Conservation (phyloP, 495 filamentous ascomycete genomes). For the Penicillium roqueforti region DNA sequence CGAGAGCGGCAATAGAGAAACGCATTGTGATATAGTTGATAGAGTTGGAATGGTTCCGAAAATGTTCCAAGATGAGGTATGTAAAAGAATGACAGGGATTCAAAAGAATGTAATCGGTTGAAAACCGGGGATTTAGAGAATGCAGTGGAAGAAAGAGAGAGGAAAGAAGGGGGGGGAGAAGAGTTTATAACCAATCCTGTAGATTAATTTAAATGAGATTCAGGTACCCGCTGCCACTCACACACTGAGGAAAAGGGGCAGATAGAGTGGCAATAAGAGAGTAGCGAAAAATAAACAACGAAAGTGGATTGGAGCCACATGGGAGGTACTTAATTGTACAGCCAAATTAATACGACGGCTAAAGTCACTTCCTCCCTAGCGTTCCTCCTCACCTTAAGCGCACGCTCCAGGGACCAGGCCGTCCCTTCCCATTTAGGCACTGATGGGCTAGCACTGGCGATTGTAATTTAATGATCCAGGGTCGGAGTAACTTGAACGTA, state of each 20-base stretch:
- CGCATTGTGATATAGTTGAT: conserved; percentile 67
- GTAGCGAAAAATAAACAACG: not conserved
- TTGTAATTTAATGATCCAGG: too few species aligned
- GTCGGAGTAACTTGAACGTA: too few species aligned
- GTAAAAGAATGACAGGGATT: conserved; percentile 25
- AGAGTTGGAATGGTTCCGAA: conserved; percentile 15
- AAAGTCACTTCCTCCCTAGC: conserved; percentile 7
- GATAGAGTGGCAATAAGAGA: conserved; percentile 7
- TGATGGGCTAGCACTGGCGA: conserved; percentile 8
- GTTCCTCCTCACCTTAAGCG: not conserved
- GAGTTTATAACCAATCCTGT: conserved; percentile 13
- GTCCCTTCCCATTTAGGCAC: conserved; percentile 17
- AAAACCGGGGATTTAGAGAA: conserved; percentile 33
- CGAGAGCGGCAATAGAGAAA: conserved; percentile 74
- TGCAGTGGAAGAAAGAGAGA: conserved; percentile 18
- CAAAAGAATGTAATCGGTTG: conserved; percentile 54
- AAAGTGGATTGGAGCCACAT: not conserved
- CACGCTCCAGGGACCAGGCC: not conserved
- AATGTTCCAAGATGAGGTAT: conserved; percentile 20
- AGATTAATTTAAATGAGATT: conserved; percentile 8
- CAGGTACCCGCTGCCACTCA: conserved; percentile 27
- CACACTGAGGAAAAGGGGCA: conserved; percentile 11
- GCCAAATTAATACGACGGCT: not conserved
- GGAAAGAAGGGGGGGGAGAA: conserved; percentile 7
- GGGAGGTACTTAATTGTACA: not conserved